phyloP scores from a whole-genome alignment of 305 asterid species.

The Lippia alba region DNA sequence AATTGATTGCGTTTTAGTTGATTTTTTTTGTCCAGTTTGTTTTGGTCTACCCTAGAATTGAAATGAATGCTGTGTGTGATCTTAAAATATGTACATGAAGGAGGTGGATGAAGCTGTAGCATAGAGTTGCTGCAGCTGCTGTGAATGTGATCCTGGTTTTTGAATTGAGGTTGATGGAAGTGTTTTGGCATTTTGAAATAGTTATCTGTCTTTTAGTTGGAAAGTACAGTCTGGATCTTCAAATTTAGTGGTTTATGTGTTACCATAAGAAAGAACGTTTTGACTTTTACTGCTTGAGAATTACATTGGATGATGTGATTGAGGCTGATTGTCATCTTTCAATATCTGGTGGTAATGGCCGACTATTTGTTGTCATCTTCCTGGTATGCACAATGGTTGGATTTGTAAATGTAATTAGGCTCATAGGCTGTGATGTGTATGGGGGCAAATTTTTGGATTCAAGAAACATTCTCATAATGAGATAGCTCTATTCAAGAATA shows the following conservation, averaged over 20 bases:
- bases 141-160: neutral
- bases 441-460: no score
- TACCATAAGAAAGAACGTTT: neutral
- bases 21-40: no score
- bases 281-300: constrained; percentile 1
- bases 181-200: constrained; percentile 8
- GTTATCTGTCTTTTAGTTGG: neutral
- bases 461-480: no score
- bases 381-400: neutral
- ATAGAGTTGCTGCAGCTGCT: neutral
- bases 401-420: constrained; percentile 8
- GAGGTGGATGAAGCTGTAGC: neutral
- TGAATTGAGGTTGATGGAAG: neutral
- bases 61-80: neutral
- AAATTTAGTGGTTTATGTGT: constrained; percentile 8
- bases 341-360: neutral
- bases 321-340: neutral
- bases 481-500: no score
- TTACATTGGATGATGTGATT: neutral
- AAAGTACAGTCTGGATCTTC: constrained; percentile 17
- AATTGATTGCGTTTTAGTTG: constrained; percentile 1
- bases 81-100: neutral
- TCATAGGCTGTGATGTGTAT: neutral
- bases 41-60: neutral
- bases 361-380: constrained; percentile 11